Conservation (phyloP, 768 basidiomycete genomes). For the Cytidiella melzeri region DNA sequence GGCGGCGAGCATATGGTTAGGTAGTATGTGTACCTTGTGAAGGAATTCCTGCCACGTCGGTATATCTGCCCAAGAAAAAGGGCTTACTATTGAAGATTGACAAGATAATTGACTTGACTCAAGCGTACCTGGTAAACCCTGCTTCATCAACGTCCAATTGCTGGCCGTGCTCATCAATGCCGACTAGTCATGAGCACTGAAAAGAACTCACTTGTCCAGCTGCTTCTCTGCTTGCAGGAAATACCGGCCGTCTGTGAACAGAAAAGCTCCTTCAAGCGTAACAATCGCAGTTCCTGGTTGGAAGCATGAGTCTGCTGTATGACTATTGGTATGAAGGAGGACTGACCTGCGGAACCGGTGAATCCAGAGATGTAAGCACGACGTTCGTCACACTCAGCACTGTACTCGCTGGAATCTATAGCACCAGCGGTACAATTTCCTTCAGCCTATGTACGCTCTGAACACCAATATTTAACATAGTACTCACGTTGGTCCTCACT, state of each 20-base stretch:
- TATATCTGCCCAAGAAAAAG: slow-evolving; percentile 67
- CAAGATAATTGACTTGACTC: too few relatives aligned
- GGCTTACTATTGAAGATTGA: too few relatives aligned
- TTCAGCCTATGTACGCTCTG: not conserved
- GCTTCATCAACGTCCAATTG: slow-evolving; percentile 93
- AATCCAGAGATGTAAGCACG: slow-evolving; percentile 91
- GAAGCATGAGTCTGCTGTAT: not conserved
- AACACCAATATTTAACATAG: not conserved
- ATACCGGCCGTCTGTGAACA: slow-evolving; percentile 96
- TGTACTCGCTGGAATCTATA: slow-evolving; percentile 86
- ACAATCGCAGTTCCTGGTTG: slow-evolving; percentile 67
- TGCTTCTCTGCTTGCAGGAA: slow-evolving; percentile 90
- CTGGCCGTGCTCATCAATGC: slow-evolving; percentile 30
- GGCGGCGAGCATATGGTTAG: not conserved
- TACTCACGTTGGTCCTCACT: slow-evolving; percentile 89
- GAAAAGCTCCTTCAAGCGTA: slow-evolving; percentile 59
- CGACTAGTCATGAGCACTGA: not conserved
- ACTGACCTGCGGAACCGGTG: slow-evolving; percentile 83
- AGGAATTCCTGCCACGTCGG: slow-evolving; percentile 90
- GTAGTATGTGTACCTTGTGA: slow-evolving; percentile 42
- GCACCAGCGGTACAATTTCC: not conserved
- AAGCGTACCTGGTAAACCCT: slow-evolving; percentile 73
- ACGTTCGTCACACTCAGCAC: slow-evolving; percentile 76
- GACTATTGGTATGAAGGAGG: not conserved
- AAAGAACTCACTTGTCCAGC: slow-evolving; percentile 55